phyloP scores from a whole-genome alignment of 805 yeast species.

The Ogataea minuta region DNA sequence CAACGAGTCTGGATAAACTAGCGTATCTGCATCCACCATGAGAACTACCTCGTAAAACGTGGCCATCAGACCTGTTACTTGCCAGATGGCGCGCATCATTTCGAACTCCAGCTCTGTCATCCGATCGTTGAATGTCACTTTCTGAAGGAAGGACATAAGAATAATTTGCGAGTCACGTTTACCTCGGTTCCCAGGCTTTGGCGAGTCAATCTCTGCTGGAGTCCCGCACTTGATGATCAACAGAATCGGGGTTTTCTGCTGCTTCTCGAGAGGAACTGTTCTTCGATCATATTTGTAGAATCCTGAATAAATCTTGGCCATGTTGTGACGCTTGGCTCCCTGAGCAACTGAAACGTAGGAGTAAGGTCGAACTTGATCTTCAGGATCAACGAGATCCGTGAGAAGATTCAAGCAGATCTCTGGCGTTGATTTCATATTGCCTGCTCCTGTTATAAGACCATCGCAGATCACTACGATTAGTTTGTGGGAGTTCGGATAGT shows the following conservation, averaged over 20 bases:
- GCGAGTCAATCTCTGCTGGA: constrained; percentile 65
- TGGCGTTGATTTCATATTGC: constrained; percentile 84
- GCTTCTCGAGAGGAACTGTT: constrained; percentile 76
- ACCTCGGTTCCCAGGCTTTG: constrained; percentile 92
- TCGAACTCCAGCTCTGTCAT: constrained; percentile 90
- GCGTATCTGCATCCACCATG: constrained; percentile 96
- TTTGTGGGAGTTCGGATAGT: constrained; percentile 93
- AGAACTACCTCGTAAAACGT: constrained; percentile 76
- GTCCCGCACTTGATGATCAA: constrained; percentile 87
- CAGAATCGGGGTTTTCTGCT: constrained; percentile 79
- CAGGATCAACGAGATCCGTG: constrained; percentile 69
- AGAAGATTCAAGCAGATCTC: constrained; percentile 86
- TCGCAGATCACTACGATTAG: constrained; percentile 84
- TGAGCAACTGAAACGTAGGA: constrained; percentile 96
- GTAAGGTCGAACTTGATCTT: constrained; percentile 72
- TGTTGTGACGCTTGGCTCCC: constrained; percentile 92
- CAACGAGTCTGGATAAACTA: constrained; percentile 79
- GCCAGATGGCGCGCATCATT: constrained; percentile 71
- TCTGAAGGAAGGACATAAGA: constrained; percentile 86
- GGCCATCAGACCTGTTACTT: constrained; percentile 80
- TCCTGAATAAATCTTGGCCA: constrained; percentile 96
- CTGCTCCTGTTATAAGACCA: constrained; percentile 92
- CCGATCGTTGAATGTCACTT: constrained; percentile 86
- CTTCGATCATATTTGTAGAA: constrained; percentile 80
- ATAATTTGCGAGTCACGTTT: constrained; percentile 93